Percentiles rank a stretch among this genome's conserved stretches.
Evolutionary conservation across 2,329 filamentous ascomycete species (phyloP).

Genomic region (Paradendryphiella salina): DNA sequence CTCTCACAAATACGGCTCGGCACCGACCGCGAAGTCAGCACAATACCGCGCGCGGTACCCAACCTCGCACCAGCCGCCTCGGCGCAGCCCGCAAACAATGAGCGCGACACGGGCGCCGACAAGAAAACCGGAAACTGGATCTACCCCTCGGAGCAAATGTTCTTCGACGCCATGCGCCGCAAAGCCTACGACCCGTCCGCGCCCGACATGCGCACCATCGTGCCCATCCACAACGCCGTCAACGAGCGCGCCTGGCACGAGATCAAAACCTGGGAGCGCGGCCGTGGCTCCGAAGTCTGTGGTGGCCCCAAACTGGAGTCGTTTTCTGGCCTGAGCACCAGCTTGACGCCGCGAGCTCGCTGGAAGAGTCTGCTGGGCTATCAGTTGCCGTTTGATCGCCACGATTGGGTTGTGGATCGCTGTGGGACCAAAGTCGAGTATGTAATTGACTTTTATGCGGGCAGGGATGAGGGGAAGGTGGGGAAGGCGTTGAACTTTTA

Average conservation of each 20-base stretch:
- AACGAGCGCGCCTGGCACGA: slow-evolving; percentile 96
- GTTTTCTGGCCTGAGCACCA: slow-evolving; percentile 69
- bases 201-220: slow-evolving; percentile 84
- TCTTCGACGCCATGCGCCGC: slow-evolving; percentile 94
- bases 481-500: slow-evolving; percentile 63
- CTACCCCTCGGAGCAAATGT: slow-evolving; percentile 95
- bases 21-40: slow-evolving; percentile 52
- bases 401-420: slow-evolving; percentile 95
- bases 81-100: slow-evolving; percentile 66
- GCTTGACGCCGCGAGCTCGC: slow-evolving; percentile 78
- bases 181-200: slow-evolving; percentile 76
- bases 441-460: slow-evolving; percentile 96
- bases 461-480: slow-evolving; percentile 56
- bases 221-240: slow-evolving; percentile 97
- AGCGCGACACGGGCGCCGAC: slow-evolving; percentile 70
- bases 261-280: slow-evolving; percentile 85
- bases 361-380: slow-evolving; percentile 87
- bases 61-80: slow-evolving; percentile 40
- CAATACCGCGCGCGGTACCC: slow-evolving; percentile 40
- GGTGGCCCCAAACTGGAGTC: slow-evolving; percentile 80
- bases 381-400: slow-evolving; percentile 86
- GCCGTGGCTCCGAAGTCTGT: slow-evolving; percentile 63
- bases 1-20: slow-evolving; percentile 41
- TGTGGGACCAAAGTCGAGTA: slow-evolving; percentile 88
- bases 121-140: slow-evolving; percentile 84